These are phyloP conservation scores for Lactarius hatsudake DNA, from an alignment of 768 basidiomycete genomes.

Conservation along the genomic window DNA sequence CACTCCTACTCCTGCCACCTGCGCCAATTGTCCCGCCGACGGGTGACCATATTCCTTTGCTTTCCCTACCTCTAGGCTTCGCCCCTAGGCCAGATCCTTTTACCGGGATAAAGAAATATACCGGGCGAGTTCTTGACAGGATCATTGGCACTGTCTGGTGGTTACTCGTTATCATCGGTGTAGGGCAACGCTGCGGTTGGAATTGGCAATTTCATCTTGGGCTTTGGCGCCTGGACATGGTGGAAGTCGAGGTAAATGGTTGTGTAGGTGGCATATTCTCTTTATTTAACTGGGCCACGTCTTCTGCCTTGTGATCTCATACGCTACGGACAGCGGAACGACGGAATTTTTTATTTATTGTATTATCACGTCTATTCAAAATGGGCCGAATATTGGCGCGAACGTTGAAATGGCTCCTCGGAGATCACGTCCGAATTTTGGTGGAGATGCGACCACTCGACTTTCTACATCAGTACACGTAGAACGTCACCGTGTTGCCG, in stretches of 20 bases:
- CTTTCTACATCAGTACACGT: not conserved
- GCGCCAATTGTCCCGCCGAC: slow-evolving; percentile 32
- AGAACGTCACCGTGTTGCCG: not conserved
- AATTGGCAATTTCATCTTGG: slow-evolving; percentile 67
- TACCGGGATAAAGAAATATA: slow-evolving; percentile 55
- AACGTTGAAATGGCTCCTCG: not conserved
- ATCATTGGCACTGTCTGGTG: slow-evolving; percentile 79
- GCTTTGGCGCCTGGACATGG: slow-evolving; percentile 64
- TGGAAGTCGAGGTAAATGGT: slow-evolving; percentile 23
- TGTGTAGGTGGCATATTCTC: slow-evolving; percentile 6
- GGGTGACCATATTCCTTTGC: slow-evolving; percentile 37
- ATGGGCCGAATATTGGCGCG: not conserved
- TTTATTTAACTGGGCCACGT: not conserved
- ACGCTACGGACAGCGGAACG: not conserved
- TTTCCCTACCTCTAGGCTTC: slow-evolving; percentile 52
- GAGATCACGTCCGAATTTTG: slow-evolving; percentile 2
- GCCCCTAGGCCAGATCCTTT: slow-evolving; percentile 52
- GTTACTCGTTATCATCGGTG: slow-evolving; percentile 68
- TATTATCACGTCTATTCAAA: not conserved
- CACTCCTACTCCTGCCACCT: slow-evolving; percentile 62
- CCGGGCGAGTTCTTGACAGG: slow-evolving; percentile 68
- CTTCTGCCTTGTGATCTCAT: not conserved
- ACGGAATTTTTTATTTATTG: slow-evolving; percentile 9
- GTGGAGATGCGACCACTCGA: not conserved
- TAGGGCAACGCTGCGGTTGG: slow-evolving; percentile 71